Evolutionary conservation across 1,284 basidiomycete species (phyloP), one percentile per base, ranked within the genome.

Genomic region (Coniophora puteana): DNA sequence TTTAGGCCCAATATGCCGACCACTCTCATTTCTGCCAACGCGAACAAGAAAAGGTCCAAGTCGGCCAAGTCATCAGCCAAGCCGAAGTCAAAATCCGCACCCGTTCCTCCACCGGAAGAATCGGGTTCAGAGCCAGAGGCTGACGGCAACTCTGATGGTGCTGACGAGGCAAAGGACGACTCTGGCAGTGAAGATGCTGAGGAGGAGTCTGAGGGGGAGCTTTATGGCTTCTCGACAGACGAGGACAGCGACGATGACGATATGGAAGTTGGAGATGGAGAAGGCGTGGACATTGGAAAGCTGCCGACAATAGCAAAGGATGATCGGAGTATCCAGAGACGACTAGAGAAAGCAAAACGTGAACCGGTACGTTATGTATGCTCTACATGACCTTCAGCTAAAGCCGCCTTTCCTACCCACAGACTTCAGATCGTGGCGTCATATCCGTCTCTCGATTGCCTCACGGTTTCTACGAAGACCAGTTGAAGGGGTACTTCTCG

Each of bases 381-480:
- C 21, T 4, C 32, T 26, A 45, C 20, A 29, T 35, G 14, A 12
- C 26, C 25, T 28, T 47, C 39, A 40, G 20, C 32, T 18, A 48
- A n/a, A 45, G 37, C 8, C 36, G 18, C 8, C 21, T 35, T 21
- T 38, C 28, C 30, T 25, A 25, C 35, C n/a, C 36, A 52, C 46
- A 89, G 86, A 71, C 72, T 12, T 76, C 75, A 47, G 81, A 90
- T 51, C 75, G 76, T 35, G 95, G 93, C n/a, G 91, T 95, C 0
- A 62, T 99, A 21, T 95, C 83, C 70, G 74, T 99, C 39, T 86
- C 92, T 12, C 83, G 93, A 48, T 77, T 99, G 49, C 96, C 96
- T 1, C 92, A 97, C 53, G 95, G 94, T 16, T 99, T 99, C 69
- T 95, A 93, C 65, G 96, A 99, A 66, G 87, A 89, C 42, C 86